These are phyloP conservation scores for Trichoderma gamsii DNA, from an alignment of 495 filamentous ascomycete species.

Conservation along the genomic window DNA sequence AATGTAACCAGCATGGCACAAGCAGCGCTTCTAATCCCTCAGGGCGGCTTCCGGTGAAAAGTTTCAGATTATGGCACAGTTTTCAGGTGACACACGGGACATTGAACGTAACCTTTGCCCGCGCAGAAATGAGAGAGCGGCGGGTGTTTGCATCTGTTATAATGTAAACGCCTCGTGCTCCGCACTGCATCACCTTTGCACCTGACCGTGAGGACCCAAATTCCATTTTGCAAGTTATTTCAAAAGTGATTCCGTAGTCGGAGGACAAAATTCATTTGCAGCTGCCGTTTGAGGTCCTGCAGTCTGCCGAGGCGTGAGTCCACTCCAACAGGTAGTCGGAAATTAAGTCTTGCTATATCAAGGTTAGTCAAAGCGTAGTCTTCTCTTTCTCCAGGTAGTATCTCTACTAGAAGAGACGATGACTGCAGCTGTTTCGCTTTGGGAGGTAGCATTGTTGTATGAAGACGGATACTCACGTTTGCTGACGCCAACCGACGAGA, in stretches of 20 bases:
- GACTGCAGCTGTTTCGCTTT: not conserved
- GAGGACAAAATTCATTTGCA: not conserved
- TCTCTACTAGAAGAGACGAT: not conserved
- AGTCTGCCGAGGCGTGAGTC: not conserved
- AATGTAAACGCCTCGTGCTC: conserved; percentile 9
- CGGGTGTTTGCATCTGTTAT: not conserved
- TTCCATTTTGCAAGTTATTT: not conserved
- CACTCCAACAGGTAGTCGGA: not conserved
- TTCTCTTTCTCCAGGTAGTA: not conserved
- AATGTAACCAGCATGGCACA: not conserved
- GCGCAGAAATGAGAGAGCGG: not conserved
- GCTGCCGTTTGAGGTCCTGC: not conserved
- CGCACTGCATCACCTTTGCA: not conserved
- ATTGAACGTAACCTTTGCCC: not conserved
- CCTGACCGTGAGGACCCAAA: not conserved
- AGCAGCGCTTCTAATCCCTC: not conserved
- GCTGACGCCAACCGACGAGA: not conserved
- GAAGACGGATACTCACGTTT: not conserved
- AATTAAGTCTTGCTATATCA: not conserved
- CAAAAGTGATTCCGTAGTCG: not conserved
- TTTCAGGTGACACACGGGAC: not conserved
- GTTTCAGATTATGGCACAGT: conserved; percentile 4
- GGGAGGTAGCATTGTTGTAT: not conserved
- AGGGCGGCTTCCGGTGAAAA: not conserved
- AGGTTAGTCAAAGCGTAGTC: not conserved